Conservation (phyloP, 2,329 filamentous ascomycete species). For the Myriosclerotinia scirpicola region DNA sequence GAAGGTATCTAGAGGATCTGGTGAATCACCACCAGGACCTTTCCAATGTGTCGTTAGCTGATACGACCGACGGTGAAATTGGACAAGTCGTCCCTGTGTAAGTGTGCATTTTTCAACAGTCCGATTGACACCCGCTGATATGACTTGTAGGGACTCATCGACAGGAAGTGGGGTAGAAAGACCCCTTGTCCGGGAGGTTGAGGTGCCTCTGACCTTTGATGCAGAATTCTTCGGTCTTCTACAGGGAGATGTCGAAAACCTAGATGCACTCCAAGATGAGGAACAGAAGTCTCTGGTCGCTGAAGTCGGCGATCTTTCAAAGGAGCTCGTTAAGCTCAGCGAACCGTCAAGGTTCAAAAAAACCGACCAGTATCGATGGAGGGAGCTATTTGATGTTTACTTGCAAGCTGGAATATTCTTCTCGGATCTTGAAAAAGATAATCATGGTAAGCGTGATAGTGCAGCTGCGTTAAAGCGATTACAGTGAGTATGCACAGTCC, state of each 20-base stretch:
- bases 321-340: conserved; percentile 61
- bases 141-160: not conserved
- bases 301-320: conserved; percentile 64
- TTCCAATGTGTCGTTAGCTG: conserved; percentile 1
- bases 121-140: conserved; percentile 1
- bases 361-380: conserved; percentile 72
- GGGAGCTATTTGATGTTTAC: conserved; percentile 79
- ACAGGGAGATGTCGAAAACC: conserved; percentile 60
- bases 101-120: not conserved
- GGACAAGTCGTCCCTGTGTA: not conserved
- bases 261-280: conserved; percentile 62
- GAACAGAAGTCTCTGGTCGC: conserved; percentile 64
- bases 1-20: conserved; percentile 61
- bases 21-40: conserved; percentile 21
- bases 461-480: conserved; percentile 66
- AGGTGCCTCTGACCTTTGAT: conserved; percentile 76
- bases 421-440: conserved; percentile 67
- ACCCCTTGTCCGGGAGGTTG: conserved; percentile 50
- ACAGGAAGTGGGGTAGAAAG: conserved; percentile 13
- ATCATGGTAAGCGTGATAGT: conserved; percentile 64
- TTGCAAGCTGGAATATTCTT: conserved; percentile 80
- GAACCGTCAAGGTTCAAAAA: conserved; percentile 59
- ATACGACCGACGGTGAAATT: not conserved
- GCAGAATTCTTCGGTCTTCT: conserved; percentile 77
- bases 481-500: conserved; percentile 14